Evolutionary conservation across 2,329 filamentous ascomycete genomes (phyloP), one percentile per base, ranked within the genome.

Genomic region (Cadophora gregata): DNA sequence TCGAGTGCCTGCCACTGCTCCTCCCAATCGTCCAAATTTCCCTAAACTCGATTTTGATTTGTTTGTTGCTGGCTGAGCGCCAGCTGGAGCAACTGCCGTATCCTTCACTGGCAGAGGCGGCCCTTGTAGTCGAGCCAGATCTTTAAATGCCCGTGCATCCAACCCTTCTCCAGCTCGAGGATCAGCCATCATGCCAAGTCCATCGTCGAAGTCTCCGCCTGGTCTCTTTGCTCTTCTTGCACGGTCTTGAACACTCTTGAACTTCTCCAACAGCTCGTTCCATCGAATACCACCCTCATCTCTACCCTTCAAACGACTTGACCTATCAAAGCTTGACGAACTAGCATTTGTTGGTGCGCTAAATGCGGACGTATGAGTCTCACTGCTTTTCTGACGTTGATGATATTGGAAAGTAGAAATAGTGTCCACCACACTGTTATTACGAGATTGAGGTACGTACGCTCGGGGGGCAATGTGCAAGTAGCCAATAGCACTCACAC

Each of bases 401-500:
- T 76, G 73, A 65, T 69, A 71, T 70, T 71, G 73, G 65, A 75
- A 72, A 62, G 69, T 73, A 69, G 75, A 75, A 68, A 76, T 65
- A 45, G 73, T 69, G 51, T 78, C 75, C 42, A 73, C 70, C 51
- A 78, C 72, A 75, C 70, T 75, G 69, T 71, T 77, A 72, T 69
- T 77, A 77, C 75, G 75, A 76, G 75, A 77, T 71, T 72, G 72
- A 70, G 71, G 70, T 76, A 88, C 89, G 80, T 89, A 96, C 92
- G 87, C 85, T 85, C 92, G 83, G 36, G 88, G 91, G 69, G 90
- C 89, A 72, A 92, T 90, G 77, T 98, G 95, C 69, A 99, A 83
- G 78, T 97, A 97, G 51, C 95, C 96, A 77, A 99, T 98, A 62
- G 96, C 94, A 81, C 93, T 97, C 72, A 99, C 96, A 79, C 93